phyloP scores from a whole-genome alignment of 176 grass and related monocot genomes.

The Microstegium vimineum region DNA sequence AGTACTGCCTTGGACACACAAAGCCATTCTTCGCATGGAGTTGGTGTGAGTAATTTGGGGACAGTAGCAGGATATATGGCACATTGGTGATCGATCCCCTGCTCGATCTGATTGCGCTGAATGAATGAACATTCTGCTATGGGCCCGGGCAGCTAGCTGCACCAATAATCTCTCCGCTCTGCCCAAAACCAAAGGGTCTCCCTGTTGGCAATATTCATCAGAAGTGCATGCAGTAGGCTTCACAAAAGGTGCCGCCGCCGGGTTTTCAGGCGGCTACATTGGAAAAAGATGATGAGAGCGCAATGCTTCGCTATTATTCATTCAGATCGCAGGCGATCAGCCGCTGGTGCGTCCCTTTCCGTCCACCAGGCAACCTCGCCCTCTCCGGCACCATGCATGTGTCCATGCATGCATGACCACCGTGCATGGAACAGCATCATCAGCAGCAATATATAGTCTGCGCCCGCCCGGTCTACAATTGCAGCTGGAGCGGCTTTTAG shows the following conservation, averaged over 20 bases:
- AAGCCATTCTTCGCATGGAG: no score
- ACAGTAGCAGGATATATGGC: no score
- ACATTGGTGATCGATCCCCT: background rate
- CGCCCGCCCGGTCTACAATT: background rate
- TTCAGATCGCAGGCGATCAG: background rate
- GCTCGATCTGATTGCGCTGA: background rate
- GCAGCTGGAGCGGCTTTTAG: background rate
- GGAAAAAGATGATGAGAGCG: background rate
- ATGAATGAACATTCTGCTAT: background rate
- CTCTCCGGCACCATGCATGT: background rate
- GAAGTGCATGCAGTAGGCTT: background rate
- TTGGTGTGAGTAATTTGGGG: no score
- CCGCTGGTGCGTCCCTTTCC: slow-evolving; percentile 20
- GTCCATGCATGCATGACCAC: background rate
- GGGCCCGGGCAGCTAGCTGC: background rate
- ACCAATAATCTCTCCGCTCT: background rate
- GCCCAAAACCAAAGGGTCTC: background rate
- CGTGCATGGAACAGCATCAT: background rate
- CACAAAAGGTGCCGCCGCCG: background rate
- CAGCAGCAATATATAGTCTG: background rate
- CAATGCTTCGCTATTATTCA: background rate
- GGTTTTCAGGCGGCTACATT: background rate
- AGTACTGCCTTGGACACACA: no score
- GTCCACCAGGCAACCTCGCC: background rate
- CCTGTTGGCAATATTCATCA: background rate